phyloP scores from a whole-genome alignment of 306 rosid genomes.

The Vigna angularis region DNA sequence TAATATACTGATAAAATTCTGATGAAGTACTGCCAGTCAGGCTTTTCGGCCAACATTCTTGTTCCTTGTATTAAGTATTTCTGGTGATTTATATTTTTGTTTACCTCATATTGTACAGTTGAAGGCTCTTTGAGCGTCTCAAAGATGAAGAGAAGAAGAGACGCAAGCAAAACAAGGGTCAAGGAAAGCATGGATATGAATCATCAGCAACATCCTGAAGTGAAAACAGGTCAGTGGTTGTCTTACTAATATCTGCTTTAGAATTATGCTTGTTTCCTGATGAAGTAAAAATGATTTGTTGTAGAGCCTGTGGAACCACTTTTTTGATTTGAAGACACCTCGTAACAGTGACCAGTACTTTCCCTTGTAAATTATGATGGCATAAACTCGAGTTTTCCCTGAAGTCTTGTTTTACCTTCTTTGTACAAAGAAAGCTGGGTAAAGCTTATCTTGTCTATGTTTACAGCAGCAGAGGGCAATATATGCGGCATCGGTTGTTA shows the following conservation, averaged over 20 bases:
- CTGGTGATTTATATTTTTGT: conserved; percentile 9
- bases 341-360: conserved; percentile 7
- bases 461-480: conserved; percentile 29
- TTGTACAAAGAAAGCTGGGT: conserved; percentile 14
- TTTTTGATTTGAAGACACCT: conserved; percentile 42
- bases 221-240: conserved; percentile 60
- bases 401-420: conserved; percentile 16
- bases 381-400: conserved; percentile 26
- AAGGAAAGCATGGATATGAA: conserved; percentile 31
- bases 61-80: conserved; percentile 12
- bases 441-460: conserved; percentile 32
- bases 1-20: conserved; percentile 17
- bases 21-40: background rate
- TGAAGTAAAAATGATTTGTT: conserved; percentile 34
- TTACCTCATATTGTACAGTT: conserved; percentile 49
- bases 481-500: background rate
- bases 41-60: conserved; percentile 25
- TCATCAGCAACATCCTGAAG: conserved; percentile 41
- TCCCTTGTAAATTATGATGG: conserved; percentile 12
- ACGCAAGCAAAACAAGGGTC: conserved; percentile 52
- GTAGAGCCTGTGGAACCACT: conserved; percentile 52
- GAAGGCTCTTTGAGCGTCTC: conserved; percentile 90
- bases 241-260: conserved; percentile 6
- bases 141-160: conserved; percentile 55
- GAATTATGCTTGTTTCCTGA: conserved; percentile 27